Base-by-base conservation (phyloP, 2,329 filamentous ascomycete species). In the Fusarium xyrophilum region DNA sequence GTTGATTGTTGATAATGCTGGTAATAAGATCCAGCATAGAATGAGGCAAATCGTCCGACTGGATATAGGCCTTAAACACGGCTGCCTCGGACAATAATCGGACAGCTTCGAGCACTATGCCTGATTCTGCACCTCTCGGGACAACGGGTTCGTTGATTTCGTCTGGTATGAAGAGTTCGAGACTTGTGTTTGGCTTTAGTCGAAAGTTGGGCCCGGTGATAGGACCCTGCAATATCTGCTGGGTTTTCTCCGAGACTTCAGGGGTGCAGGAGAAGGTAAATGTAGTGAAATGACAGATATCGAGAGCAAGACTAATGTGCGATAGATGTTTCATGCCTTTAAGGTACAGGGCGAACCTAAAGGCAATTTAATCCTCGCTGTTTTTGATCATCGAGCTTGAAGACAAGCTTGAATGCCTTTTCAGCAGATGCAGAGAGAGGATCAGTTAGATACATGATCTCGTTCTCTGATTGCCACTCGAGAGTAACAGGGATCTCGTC, bases 191-290 rank as follows among this genome's bases (percentile, higher is more conserved):
- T 12, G 7, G 3, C 7, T 38, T 38, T 13, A 38, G 35, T n/a
- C n/a, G 7, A n/a, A n/a, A n/a, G 35, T 1, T 6, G 0, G n/a
- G 12, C 12, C 1, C 2, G 7, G 36, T 38, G 19, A 13, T 38
- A 6, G 12, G 36, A 6, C 19, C 36, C 19, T 14, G 36, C 5
- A n/a, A 38, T 13, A 38, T 1, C 3, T n/a, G 7, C 7, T 38
- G 36, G 36, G 19, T 8, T 14, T 9, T n/a, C 0, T 38, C 19
- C n/a, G 19, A 38, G 12, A 14, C 12, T n/a, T 5, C 6, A 1
- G 36, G 12, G 7, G 0, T 1, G 5, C 4, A 5, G 3, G 12
- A n/a, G 12, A 4, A 38, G 19, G 12, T 9, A 5, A 38, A n/a
- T 8, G 19, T 0, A 38, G 7, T n/a, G 12, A 38, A 5, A 38